Evolutionary conservation across 2,329 filamentous ascomycete genomes (phyloP), one percentile per base, ranked within the genome.

Genomic region (Annulohypoxylon truncatum): DNA sequence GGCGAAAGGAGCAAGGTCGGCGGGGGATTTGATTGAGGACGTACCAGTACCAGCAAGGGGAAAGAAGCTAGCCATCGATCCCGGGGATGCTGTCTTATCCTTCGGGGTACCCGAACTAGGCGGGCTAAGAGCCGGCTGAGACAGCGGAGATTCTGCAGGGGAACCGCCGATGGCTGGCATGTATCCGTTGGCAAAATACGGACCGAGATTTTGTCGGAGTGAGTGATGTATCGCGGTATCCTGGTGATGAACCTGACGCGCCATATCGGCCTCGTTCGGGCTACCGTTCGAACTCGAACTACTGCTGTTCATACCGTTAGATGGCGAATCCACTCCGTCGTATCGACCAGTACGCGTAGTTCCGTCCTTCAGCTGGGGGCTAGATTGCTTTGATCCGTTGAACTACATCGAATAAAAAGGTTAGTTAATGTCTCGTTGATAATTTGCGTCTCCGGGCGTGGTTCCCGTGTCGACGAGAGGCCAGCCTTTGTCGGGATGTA

Each of bases 301-400:
- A 59, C 77, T 77, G 68, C 79, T 81, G 46, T 73, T 78, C 40
- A 76, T 77, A 38, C 74, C 74, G 26, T 74, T 74, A 10, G 71
- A 72, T 26, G 68, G 64, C 63, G 78, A 68, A 29, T 76, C 82
- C 35, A 73, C 72, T 12, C 81, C 81, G 62, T 85, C 83, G 58
- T 77, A 82, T 62, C 82, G 81, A 20, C 80, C 81, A 60, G 71
- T 78, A 52, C 75, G 77, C 40, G 84, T 64, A 10, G 81, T 82
- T 40, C 82, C 85, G 55, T 87, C 85, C 71, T 81, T 84, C 57
- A 82, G 74, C 56, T 82, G 79, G 29, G 85, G 82, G 62, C 82
- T 85, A 42, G 82, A 81, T 73, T 86, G 85, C 75, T 87, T 88
- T 15, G 87, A 87, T 69, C 87, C 86, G 56, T 77, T 77, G 82